These are phyloP conservation scores for Aureoboletus auriporus DNA, from an alignment of 768 basidiomycete genomes.

Conservation along the genomic window DNA sequence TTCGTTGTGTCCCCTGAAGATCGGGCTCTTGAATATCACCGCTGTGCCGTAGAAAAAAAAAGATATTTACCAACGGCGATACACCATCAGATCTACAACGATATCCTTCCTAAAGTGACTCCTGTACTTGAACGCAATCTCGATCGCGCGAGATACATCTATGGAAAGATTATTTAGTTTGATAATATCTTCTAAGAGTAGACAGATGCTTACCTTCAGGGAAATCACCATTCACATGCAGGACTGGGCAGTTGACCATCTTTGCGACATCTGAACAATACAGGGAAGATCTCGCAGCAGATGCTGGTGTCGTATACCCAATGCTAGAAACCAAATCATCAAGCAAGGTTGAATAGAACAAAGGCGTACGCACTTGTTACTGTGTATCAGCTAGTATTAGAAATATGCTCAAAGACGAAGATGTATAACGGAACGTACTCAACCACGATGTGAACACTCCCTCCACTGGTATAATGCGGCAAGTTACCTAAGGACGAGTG, in stretches of 20 bases:
- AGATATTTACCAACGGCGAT: slow-evolving; percentile 65
- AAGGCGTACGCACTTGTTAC: slow-evolving; percentile 49
- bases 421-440: slow-evolving; percentile 51
- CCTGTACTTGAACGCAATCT: slow-evolving; percentile 84
- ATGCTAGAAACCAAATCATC: slow-evolving; percentile 49
- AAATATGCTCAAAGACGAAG: background rate
- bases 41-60: background rate
- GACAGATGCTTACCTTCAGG: slow-evolving; percentile 57
- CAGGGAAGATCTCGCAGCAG: slow-evolving; percentile 75
- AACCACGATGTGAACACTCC: slow-evolving; percentile 86
- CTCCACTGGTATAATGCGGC: slow-evolving; percentile 89
- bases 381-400: slow-evolving; percentile 18
- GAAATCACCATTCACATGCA: slow-evolving; percentile 90
- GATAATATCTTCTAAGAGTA: background rate
- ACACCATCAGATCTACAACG: slow-evolving; percentile 85
- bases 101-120: slow-evolving; percentile 89
- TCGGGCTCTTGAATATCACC: background rate
- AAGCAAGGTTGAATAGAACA: background rate
- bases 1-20: slow-evolving; percentile 78
- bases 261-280: slow-evolving; percentile 90
- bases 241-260: slow-evolving; percentile 83
- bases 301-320: slow-evolving; percentile 88
- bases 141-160: slow-evolving; percentile 84
- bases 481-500: slow-evolving; percentile 55
- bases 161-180: background rate